Conservation (phyloP, 108 stramenopile genomes). For the Poteriospumella lacustris region DNA sequence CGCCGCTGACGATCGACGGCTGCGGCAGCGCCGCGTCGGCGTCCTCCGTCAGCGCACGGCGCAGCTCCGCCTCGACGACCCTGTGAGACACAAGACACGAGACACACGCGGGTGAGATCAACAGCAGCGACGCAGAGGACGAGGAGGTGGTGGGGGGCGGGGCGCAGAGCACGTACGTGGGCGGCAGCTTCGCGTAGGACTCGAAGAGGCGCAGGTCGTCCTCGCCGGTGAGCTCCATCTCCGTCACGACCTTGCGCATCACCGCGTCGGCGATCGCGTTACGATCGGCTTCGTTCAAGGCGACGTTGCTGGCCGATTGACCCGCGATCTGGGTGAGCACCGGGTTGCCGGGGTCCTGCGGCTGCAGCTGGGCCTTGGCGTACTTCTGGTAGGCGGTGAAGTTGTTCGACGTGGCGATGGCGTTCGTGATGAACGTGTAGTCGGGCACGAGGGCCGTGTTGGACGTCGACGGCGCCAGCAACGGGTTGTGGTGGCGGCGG, state of each 20-base stretch:
- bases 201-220: neutral
- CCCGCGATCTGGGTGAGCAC: no score
- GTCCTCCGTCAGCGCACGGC: no score
- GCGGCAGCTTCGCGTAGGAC: neutral
- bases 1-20: no score
- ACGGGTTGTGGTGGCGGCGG: neutral
- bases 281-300: no score
- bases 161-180: no score
- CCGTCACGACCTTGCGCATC: slow-evolving; percentile 1
- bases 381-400: neutral
- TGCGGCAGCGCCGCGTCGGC: no score
- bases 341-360: neutral
- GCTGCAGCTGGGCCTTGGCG: neutral
- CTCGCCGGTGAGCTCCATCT: neutral
- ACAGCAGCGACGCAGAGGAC: no score
- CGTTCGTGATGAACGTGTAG: neutral
- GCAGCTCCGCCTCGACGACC: no score
- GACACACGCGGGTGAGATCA: no score
- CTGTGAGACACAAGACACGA: no score
- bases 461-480: neutral
- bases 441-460: neutral
- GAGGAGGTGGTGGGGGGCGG: no score
- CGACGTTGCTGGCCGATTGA: no score
- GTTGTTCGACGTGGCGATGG: neutral
- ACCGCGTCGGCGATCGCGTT: slow-evolving; percentile 19